These are phyloP conservation scores for Aspergillus diversus DNA, from an alignment of 495 filamentous ascomycete genomes.

Conservation along the genomic window DNA sequence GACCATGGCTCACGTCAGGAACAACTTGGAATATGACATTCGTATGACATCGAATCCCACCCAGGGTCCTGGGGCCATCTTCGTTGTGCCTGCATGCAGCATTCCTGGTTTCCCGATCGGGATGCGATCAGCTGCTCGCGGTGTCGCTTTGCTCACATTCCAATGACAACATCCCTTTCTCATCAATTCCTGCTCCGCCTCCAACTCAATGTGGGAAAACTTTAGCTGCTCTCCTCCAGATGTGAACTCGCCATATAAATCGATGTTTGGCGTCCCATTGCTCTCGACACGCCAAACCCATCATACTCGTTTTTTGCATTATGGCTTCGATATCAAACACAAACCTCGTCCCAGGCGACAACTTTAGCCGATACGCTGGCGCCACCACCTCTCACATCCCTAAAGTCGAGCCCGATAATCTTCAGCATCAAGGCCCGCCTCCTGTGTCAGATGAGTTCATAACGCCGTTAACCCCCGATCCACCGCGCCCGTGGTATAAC, in stretches of 20 bases:
- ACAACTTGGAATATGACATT: too few species aligned
- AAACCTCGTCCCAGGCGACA: constrained; percentile 23
- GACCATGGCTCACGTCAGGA: too few species aligned
- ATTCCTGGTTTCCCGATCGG: constrained; percentile 9
- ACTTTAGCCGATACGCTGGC: constrained; percentile 29
- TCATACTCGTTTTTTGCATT: neutral
- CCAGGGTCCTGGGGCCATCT: neutral
- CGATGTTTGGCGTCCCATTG: neutral
- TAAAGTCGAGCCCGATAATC: constrained; percentile 22
- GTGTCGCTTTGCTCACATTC: neutral
- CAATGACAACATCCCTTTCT: constrained; percentile 10
- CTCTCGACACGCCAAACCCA: neutral
- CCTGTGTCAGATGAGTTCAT: constrained; percentile 5
- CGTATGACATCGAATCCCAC: neutral
- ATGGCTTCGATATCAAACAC: neutral
- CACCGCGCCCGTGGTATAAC: constrained; percentile 45
- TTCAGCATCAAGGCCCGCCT: constrained; percentile 25
- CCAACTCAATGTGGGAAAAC: neutral
- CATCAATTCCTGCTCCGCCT: neutral
- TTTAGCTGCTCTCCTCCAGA: neutral
- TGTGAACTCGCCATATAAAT: neutral
- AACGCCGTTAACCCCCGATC: constrained; percentile 2
- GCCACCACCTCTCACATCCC: constrained; percentile 23
- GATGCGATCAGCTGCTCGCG: constrained; percentile 4
- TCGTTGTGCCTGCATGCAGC: neutral